These are phyloP conservation scores for Magnaporthiopsis poae DNA, from an alignment of 2,329 filamentous ascomycete species.

Conservation along the genomic window DNA sequence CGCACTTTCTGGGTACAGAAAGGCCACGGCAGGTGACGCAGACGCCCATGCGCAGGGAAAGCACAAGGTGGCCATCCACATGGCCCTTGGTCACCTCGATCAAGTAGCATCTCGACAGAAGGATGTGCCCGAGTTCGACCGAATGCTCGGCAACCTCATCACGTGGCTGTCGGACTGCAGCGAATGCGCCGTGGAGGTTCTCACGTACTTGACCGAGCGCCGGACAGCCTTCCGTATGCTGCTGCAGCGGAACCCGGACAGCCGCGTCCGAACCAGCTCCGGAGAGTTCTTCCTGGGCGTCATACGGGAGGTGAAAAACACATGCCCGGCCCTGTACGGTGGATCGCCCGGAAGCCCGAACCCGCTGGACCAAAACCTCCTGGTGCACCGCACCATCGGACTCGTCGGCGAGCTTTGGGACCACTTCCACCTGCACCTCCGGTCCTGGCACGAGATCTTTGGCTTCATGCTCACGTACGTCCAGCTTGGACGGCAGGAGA, in stretches of 20 bases:
- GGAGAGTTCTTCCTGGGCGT: slow-evolving; percentile 42
- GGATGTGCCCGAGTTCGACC: slow-evolving; percentile 53
- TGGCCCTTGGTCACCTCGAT: slow-evolving; percentile 58
- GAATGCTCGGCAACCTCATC: slow-evolving; percentile 32
- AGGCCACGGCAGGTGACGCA: slow-evolving; percentile 16
- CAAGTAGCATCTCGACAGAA: slow-evolving; percentile 65
- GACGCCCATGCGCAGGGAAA: background rate
- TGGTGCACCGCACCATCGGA: slow-evolving; percentile 32
- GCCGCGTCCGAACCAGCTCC: slow-evolving; percentile 42
- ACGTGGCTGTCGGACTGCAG: slow-evolving; percentile 40
- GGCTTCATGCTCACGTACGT: slow-evolving; percentile 59
- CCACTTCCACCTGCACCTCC: slow-evolving; percentile 49
- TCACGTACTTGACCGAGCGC: slow-evolving; percentile 50
- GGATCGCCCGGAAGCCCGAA: slow-evolving; percentile 10
- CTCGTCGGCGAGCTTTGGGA: slow-evolving; percentile 40
- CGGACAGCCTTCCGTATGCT: slow-evolving; percentile 53
- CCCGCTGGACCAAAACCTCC: slow-evolving; percentile 16
- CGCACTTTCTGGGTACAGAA: slow-evolving; percentile 37
- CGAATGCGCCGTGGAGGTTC: slow-evolving; percentile 47
- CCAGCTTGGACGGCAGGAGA: slow-evolving; percentile 48
- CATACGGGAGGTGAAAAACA: slow-evolving; percentile 41
- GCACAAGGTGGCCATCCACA: slow-evolving; percentile 40
- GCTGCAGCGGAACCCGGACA: slow-evolving; percentile 51
- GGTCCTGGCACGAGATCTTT: slow-evolving; percentile 71
- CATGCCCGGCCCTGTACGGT: slow-evolving; percentile 39